Conservation (phyloP, 2,329 filamentous ascomycete species). For the Penicillium sp. region DNA sequence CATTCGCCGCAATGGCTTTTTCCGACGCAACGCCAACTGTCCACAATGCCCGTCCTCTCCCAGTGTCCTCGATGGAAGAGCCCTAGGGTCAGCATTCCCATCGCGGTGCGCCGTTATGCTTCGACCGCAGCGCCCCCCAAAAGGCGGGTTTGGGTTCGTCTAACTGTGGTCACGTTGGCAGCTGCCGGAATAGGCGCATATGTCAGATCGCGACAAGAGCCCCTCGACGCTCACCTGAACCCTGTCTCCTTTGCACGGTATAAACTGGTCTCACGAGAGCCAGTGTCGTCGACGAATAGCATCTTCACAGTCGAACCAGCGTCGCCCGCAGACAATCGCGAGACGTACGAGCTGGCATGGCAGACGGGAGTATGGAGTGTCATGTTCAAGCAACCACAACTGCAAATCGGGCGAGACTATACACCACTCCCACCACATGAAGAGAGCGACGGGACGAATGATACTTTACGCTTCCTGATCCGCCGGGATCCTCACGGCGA, state of each 20-base stretch:
- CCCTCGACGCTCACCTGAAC: conserved; percentile 28
- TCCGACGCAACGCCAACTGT: not conserved
- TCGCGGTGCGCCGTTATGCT: conserved; percentile 20
- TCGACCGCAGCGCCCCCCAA: conserved; percentile 20
- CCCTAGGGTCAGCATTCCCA: conserved; percentile 7
- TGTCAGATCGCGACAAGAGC: conserved; percentile 26
- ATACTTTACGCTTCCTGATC: conserved; percentile 66
- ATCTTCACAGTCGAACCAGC: conserved; percentile 42
- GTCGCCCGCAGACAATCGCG: conserved; percentile 28
- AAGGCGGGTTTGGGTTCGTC: conserved; percentile 30
- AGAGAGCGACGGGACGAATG: conserved; percentile 22
- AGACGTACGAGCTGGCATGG: conserved; percentile 49
- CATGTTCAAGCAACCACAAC: conserved; percentile 87
- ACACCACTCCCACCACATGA: conserved; percentile 70
- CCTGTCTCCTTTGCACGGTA: conserved; percentile 39
- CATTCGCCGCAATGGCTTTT: not conserved
- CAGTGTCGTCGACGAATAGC: conserved; percentile 44
- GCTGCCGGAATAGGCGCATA: conserved; percentile 36
- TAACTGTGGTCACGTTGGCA: conserved; percentile 30
- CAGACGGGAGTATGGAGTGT: conserved; percentile 74
- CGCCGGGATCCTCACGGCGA: conserved; percentile 76
- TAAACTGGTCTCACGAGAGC: conserved; percentile 39
- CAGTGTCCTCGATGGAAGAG: conserved; percentile 17
- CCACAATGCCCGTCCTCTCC: conserved; percentile 16
- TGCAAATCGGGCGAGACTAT: conserved; percentile 89